Evolutionary conservation across 371 early-diverging fungal species (phyloP).

Genomic region (Mucor saturninus): DNA sequence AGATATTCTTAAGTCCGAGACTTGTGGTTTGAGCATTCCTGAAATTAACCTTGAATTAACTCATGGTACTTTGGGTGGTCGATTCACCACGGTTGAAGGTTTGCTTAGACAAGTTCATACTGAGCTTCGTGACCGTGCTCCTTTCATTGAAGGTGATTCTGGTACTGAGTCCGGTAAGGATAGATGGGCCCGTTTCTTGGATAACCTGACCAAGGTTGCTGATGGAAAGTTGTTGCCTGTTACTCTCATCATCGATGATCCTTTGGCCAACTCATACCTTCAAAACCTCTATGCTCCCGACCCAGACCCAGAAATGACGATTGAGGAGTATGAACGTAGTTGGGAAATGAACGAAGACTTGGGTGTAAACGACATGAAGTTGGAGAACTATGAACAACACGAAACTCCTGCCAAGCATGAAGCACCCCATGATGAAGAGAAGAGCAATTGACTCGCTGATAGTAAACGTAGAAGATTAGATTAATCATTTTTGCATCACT

Average conservation of each 20-base stretch:
- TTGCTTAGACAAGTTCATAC: constrained; percentile 87
- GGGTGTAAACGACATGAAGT: constrained; percentile 87
- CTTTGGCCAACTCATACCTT: constrained; percentile 85
- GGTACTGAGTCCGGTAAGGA: constrained; percentile 54
- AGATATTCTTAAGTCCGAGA: constrained; percentile 95
- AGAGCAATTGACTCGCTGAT: constrained; percentile 23
- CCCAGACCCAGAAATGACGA: constrained; percentile 89
- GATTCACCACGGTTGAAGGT: constrained; percentile 96
- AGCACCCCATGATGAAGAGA: constrained; percentile 2
- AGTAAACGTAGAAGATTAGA: constrained; percentile 26
- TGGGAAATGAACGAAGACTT: constrained; percentile 84
- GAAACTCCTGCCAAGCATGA: neutral
- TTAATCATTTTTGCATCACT: constrained; percentile 8
- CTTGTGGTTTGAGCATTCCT: constrained; percentile 89
- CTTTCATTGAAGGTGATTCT: constrained; percentile 82
- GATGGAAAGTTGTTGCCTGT: constrained; percentile 65
- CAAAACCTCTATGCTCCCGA: constrained; percentile 94
- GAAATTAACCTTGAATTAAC: constrained; percentile 86
- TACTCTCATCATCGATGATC: constrained; percentile 88
- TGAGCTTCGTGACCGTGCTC: constrained; percentile 74
- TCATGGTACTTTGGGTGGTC: constrained; percentile 94
- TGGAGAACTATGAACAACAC: constrained; percentile 58
- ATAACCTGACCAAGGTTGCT: constrained; percentile 65
- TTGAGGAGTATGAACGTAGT: constrained; percentile 86
- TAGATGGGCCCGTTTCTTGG: constrained; percentile 72